Evolutionary conservation across 768 basidiomycete genomes (phyloP).

Genomic region (Mycena chlorophos): DNA sequence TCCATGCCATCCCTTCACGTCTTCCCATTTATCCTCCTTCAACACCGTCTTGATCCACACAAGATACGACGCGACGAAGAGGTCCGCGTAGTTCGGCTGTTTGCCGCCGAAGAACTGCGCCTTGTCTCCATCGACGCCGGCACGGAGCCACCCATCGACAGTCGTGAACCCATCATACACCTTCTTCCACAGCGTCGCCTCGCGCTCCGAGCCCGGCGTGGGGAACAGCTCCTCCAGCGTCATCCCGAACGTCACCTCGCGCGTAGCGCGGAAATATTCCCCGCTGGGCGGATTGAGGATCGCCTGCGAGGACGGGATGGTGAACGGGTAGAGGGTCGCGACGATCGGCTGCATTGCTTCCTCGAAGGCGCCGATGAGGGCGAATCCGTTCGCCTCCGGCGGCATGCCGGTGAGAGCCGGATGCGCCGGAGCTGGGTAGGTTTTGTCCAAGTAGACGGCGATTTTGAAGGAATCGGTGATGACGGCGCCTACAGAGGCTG

Average conservation of each 20-base stretch:
- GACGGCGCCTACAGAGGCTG: not conserved
- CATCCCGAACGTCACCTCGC: not conserved
- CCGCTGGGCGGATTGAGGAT: not conserved
- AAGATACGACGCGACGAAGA: not conserved
- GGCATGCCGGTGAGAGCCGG: conserved; percentile 27
- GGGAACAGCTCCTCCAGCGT: not conserved
- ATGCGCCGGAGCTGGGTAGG: conserved; percentile 36
- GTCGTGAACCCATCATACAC: not conserved
- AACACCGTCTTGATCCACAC: not conserved
- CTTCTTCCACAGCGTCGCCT: not conserved
- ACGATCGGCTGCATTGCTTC: not conserved
- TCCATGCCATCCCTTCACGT: not conserved
- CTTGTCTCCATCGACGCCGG: too few species aligned
- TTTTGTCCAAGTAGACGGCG: conserved; percentile 39
- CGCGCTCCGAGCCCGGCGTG: not conserved
- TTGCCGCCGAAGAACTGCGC: not conserved
- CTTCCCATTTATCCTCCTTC: not conserved
- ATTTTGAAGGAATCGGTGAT: conserved; percentile 36
- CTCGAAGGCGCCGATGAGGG: conserved; percentile 14
- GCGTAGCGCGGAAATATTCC: not conserved
- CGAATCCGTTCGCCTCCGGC: conserved; percentile 26
- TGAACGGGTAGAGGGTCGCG: not conserved
- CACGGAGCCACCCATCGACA: too few species aligned
- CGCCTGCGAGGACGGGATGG: not conserved
- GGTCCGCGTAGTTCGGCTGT: not conserved